phyloP scores from a whole-genome alignment of 495 filamentous ascomycete genomes.

The Daldinia concentrica region DNA sequence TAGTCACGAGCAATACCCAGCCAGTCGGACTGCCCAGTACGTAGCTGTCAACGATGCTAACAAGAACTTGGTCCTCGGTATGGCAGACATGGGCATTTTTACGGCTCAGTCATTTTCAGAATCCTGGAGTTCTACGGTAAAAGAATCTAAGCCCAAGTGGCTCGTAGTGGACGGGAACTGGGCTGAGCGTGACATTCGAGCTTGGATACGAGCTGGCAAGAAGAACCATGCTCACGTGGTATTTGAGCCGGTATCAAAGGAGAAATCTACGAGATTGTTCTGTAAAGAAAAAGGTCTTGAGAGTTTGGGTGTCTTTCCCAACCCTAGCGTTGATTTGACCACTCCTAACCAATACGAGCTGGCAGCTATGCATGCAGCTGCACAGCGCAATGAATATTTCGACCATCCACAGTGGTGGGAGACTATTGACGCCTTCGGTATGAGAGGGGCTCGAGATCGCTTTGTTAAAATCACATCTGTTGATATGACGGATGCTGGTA shows the following conservation, averaged over 20 bases:
- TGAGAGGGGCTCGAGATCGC: slow-evolving; percentile 67
- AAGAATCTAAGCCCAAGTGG: slow-evolving; percentile 69
- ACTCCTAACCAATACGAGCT: slow-evolving; percentile 89
- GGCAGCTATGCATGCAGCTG: slow-evolving; percentile 73
- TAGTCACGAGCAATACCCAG: slow-evolving; percentile 55
- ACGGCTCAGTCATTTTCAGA: slow-evolving; percentile 59
- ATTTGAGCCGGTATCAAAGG: slow-evolving; percentile 90
- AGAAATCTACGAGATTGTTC: slow-evolving; percentile 79
- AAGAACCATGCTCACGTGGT: slow-evolving; percentile 65
- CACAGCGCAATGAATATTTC: slow-evolving; percentile 70
- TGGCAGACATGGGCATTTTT: slow-evolving; percentile 95
- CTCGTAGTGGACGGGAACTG: slow-evolving; percentile 87
- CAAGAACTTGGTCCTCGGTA: slow-evolving; percentile 83
- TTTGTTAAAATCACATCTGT: slow-evolving; percentile 69
- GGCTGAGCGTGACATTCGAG: slow-evolving; percentile 66
- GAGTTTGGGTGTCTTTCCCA: slow-evolving; percentile 64
- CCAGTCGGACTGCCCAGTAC: slow-evolving; percentile 83
- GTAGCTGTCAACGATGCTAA: slow-evolving; percentile 85
- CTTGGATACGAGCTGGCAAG: slow-evolving; percentile 69
- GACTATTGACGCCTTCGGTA: slow-evolving; percentile 78
- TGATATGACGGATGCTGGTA: slow-evolving; percentile 76
- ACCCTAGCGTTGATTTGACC: slow-evolving; percentile 70
- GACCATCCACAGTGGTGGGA: slow-evolving; percentile 78
- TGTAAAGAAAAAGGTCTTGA: slow-evolving; percentile 44
- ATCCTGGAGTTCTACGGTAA: slow-evolving; percentile 69